Evolutionary conservation across 352 stramenopile species (phyloP).

Genomic region (Pythium aristosporum): DNA sequence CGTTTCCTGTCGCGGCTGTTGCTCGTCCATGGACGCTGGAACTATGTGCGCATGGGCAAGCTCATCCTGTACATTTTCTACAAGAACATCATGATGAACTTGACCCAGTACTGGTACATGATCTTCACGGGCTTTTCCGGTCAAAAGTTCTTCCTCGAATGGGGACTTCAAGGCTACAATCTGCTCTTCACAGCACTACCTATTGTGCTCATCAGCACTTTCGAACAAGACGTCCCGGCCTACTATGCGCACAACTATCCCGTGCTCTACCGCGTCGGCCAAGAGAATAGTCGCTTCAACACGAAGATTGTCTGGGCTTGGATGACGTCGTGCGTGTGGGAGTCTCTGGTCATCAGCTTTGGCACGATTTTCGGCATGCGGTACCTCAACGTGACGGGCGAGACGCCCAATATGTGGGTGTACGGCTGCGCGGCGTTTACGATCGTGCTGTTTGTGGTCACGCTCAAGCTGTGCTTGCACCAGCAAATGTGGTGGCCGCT

Average conservation of each 20-base stretch:
- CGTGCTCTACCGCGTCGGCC: slow-evolving; percentile 41
- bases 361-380: slow-evolving; percentile 80
- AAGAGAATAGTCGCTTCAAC: slow-evolving; percentile 86
- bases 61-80: slow-evolving; percentile 95
- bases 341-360: slow-evolving; percentile 84
- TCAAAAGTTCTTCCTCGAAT: slow-evolving; percentile 73
- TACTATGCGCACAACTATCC: slow-evolving; percentile 66
- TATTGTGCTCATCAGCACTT: slow-evolving; percentile 71
- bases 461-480: slow-evolving; percentile 73
- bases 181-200: slow-evolving; percentile 77
- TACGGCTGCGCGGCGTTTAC: slow-evolving; percentile 77
- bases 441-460: slow-evolving; percentile 74
- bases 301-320: slow-evolving; percentile 81
- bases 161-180: slow-evolving; percentile 81
- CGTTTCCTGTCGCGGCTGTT: slow-evolving; percentile 90
- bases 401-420: slow-evolving; percentile 60
- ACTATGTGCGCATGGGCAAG: slow-evolving; percentile 89
- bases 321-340: slow-evolving; percentile 81
- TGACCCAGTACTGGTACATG: slow-evolving; percentile 85
- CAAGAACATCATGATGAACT: slow-evolving; percentile 91
- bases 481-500: slow-evolving; percentile 82
- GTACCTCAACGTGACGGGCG: slow-evolving; percentile 74
- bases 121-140: slow-evolving; percentile 77
- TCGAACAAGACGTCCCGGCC: slow-evolving; percentile 76
- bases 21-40: slow-evolving; percentile 92